Conservation (phyloP, 169 alveolate species). For the Plasmodium blacklocki region DNA sequence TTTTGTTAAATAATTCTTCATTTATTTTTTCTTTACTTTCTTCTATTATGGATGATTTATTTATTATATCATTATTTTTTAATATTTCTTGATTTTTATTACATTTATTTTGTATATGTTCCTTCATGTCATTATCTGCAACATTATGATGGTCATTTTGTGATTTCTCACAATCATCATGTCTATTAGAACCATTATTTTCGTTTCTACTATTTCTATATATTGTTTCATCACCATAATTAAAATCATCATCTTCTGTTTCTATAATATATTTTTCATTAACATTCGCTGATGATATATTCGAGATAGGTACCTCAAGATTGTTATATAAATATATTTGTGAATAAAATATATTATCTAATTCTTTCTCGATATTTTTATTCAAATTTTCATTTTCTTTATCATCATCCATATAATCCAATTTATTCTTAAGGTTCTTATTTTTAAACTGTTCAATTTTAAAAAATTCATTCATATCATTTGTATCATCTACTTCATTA, state of each 20-base stretch:
- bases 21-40: conserved; percentile 25
- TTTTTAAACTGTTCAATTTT: conserved; percentile 70
- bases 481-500: conserved; percentile 23
- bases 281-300: neutral
- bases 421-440: conserved; percentile 30
- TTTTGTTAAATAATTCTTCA: conserved; percentile 31
- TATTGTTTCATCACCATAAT: neutral
- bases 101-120: neutral
- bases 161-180: neutral
- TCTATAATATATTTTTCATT: neutral
- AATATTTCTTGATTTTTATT: neutral
- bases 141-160: no score
- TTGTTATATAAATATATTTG: conserved; percentile 3
- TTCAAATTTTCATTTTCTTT: conserved; percentile 27
- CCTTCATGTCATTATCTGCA: no score
- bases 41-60: neutral
- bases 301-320: neutral
- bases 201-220: no score
- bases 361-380: conserved; percentile 47
- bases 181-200: neutral
- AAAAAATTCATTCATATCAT: conserved; percentile 53
- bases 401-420: neutral
- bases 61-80: neutral
- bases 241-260: no score
- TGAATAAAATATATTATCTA: conserved; percentile 54